Evolutionary conservation across 257 asterid species (phyloP).

Genomic region (Solanum boliviense): DNA sequence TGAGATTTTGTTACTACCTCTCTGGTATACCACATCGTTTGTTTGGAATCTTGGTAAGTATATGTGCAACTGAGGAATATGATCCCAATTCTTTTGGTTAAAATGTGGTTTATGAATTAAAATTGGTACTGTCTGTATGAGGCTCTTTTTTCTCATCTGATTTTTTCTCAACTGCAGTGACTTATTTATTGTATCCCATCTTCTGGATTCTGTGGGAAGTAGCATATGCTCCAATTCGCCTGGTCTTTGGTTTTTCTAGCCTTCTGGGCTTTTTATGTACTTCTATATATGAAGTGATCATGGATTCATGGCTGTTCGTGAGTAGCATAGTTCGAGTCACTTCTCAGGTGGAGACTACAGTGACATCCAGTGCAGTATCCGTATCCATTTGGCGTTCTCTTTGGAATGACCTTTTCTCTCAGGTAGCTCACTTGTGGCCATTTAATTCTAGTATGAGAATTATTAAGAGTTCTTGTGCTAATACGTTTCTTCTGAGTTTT

Average conservation of each 20-base stretch:
- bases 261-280: slow-evolving; percentile 34
- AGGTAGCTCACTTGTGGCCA: slow-evolving; percentile 29
- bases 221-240: slow-evolving; percentile 64
- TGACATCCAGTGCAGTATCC: slow-evolving; percentile 58
- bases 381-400: slow-evolving; percentile 84
- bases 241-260: slow-evolving; percentile 46
- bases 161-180: slow-evolving; percentile 45
- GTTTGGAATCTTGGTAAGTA: slow-evolving; percentile 60
- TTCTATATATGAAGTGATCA: slow-evolving; percentile 23
- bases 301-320: slow-evolving; percentile 38
- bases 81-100: not conserved
- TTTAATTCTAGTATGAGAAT: not conserved
- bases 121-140: not conserved
- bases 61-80: not conserved
- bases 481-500: not conserved
- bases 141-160: not conserved
- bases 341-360: slow-evolving; percentile 63
- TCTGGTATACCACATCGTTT: slow-evolving; percentile 42
- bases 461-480: not conserved
- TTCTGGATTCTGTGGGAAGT: slow-evolving; percentile 71
- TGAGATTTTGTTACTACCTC: slow-evolving; percentile 64
- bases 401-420: slow-evolving; percentile 95
- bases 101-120: not conserved
- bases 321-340: slow-evolving; percentile 56
- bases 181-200: slow-evolving; percentile 51